phyloP scores from a whole-genome alignment of 768 basidiomycete genomes.

The Rhizopogon sp. region DNA sequence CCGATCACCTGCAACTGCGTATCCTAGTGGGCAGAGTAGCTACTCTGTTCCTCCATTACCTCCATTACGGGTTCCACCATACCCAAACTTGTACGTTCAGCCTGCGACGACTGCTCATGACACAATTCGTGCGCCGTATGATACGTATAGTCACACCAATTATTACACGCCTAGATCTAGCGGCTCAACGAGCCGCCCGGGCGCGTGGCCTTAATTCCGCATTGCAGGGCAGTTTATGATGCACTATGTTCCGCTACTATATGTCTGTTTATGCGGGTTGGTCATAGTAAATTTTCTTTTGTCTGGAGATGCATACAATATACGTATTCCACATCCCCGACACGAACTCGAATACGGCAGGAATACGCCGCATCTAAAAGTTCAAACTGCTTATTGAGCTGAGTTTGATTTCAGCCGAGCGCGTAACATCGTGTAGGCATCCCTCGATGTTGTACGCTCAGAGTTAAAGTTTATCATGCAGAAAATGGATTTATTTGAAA shows the following conservation, averaged over 20 bases:
- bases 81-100: constrained; percentile 11
- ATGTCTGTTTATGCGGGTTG: constrained; percentile 5
- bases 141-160: constrained; percentile 12
- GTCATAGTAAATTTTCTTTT: constrained; percentile 6
- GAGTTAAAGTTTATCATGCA: too few relatives aligned
- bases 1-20: constrained; percentile 6
- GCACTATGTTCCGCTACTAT: not conserved
- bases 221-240: not conserved
- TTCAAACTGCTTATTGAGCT: too few relatives aligned
- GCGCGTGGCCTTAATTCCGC: constrained; percentile 21
- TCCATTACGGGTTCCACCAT: constrained; percentile 20
- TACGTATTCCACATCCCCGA: not conserved
- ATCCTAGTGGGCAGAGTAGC: constrained; percentile 10
- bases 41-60: constrained; percentile 22
- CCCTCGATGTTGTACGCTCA: too few relatives aligned
- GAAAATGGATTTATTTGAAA: too few relatives aligned
- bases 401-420: too few relatives aligned
- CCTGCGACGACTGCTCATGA: constrained; percentile 13
- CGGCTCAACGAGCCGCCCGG: constrained; percentile 18
- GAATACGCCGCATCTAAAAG: too few relatives aligned
- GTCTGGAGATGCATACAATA: not conserved
- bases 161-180: constrained; percentile 18
- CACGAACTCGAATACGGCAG: too few relatives aligned
- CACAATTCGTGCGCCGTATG: constrained; percentile 17
- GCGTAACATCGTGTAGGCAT: too few relatives aligned